Percentiles rank a stretch among this genome's conserved stretches.
Conservation (phyloP, 164 flowering plant species). For the Dillenia suffruticosa region DNA sequence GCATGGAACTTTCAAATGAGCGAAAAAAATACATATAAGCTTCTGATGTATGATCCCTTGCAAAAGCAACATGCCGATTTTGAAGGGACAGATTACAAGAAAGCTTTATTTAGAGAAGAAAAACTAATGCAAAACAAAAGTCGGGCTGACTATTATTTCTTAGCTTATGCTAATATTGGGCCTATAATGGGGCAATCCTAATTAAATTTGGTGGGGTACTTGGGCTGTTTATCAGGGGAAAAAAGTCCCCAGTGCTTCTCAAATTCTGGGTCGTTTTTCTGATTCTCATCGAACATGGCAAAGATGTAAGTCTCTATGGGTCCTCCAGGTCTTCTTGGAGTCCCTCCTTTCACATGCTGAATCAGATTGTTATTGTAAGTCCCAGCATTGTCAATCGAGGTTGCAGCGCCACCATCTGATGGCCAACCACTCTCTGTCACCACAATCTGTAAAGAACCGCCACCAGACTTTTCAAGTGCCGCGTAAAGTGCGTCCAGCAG, state of each 20-base stretch:
- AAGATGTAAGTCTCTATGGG: constrained; percentile 22
- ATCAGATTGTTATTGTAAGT: constrained; percentile 2
- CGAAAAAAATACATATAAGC: too few relatives aligned
- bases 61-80: too few relatives aligned
- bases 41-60: too few relatives aligned
- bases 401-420: too few relatives aligned
- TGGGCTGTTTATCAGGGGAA: constrained; percentile 14
- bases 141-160: too few relatives aligned
- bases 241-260: constrained; percentile 19
- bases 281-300: constrained; percentile 27
- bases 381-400: too few relatives aligned
- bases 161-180: too few relatives aligned
- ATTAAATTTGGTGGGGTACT: background rate
- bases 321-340: constrained; percentile 19
- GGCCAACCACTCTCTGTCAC: background rate
- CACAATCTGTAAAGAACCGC: background rate
- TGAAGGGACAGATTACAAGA: too few relatives aligned
- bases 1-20: too few relatives aligned
- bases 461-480: constrained; percentile 13
- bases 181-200: too few relatives aligned
- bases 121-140: too few relatives aligned
- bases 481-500: constrained; percentile 19
- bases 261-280: constrained; percentile 4
- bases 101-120: too few relatives aligned
- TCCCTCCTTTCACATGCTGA: constrained; percentile 16